Evolutionary conservation across 1,139 yeast species (phyloP).

Genomic region (Protomyces gravidus): DNA sequence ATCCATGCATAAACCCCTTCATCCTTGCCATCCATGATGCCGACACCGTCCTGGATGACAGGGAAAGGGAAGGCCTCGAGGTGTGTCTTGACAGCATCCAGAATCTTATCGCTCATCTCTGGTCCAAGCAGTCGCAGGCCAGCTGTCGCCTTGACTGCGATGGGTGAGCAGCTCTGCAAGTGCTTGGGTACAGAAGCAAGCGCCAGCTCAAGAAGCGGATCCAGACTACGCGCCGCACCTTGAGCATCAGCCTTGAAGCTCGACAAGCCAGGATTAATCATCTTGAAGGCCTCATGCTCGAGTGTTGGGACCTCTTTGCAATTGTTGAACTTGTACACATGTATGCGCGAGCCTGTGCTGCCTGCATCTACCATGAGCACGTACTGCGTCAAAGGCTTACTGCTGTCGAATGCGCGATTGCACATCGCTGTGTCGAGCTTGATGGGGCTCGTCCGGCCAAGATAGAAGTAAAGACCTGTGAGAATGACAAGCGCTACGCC

Average conservation of each 20-base stretch:
- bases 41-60: slow-evolving; percentile 80
- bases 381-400: slow-evolving; percentile 43
- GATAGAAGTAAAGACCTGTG: slow-evolving; percentile 3
- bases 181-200: slow-evolving; percentile 67
- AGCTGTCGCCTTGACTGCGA: slow-evolving; percentile 97
- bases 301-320: slow-evolving; percentile 78
- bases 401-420: slow-evolving; percentile 32
- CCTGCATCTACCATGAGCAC: slow-evolving; percentile 97
- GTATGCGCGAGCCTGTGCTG: slow-evolving; percentile 93
- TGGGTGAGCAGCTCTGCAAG: slow-evolving; percentile 75
- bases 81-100: slow-evolving; percentile 69
- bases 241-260: slow-evolving; percentile 58
- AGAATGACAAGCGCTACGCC: neutral
- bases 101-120: slow-evolving; percentile 62
- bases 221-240: slow-evolving; percentile 85
- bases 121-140: slow-evolving; percentile 85
- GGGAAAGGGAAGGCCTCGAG: slow-evolving; percentile 82
- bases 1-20: slow-evolving; percentile 99
- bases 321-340: slow-evolving; percentile 83
- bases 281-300: slow-evolving; percentile 68
- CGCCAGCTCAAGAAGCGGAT: slow-evolving; percentile 72
- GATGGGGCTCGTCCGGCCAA: neutral
- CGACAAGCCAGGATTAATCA: slow-evolving; percentile 90
- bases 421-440: slow-evolving; percentile 26
- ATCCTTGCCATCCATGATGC: slow-evolving; percentile 91